Conservation (phyloP, 2,329 filamentous ascomycete genomes). For the Colletotrichum melonis region DNA sequence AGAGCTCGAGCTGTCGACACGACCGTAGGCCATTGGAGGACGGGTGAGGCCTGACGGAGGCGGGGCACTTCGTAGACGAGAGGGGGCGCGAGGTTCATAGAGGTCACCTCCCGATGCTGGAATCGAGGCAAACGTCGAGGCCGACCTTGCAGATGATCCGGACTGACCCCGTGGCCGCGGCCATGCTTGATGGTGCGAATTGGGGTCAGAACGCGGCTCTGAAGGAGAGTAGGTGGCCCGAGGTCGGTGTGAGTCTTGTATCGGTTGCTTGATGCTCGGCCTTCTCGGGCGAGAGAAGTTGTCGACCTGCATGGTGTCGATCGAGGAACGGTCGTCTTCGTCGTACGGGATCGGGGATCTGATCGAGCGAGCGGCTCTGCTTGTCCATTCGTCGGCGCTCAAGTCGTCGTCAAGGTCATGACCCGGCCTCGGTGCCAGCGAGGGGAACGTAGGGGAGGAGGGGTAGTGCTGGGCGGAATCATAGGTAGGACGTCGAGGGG, state of each 20-base stretch:
- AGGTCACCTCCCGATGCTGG: conserved; percentile 54
- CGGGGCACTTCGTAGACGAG: conserved; percentile 44
- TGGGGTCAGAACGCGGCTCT: conserved; percentile 40
- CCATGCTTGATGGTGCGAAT: conserved; percentile 46
- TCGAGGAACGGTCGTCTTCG: conserved; percentile 39
- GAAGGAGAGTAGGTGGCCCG: conserved; percentile 42
- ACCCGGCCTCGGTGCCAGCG: conserved; percentile 26
- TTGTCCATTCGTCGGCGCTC: conserved; percentile 38
- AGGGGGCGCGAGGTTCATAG: conserved; percentile 45
- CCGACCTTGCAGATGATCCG: conserved; percentile 58
- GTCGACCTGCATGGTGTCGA: conserved; percentile 48
- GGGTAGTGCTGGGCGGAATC: conserved; percentile 44
- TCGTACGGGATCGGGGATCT: conserved; percentile 38
- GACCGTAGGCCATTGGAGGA: conserved; percentile 41
- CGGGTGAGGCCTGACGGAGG: conserved; percentile 42
- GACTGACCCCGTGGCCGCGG: conserved; percentile 59
- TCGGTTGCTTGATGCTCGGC: conserved; percentile 60
- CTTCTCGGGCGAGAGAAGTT: conserved; percentile 72
- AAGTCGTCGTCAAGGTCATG: conserved; percentile 34
- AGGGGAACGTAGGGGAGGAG: conserved; percentile 46
- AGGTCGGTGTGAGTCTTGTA: conserved; percentile 47
- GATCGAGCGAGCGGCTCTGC: conserved; percentile 32
- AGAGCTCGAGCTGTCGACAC: conserved; percentile 52
- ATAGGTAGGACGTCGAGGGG: conserved; percentile 40
- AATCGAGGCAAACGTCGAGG: conserved; percentile 58